These are phyloP conservation scores for Fraxinus xanthoxyloides DNA, from an alignment of 305 asterid genomes.

Conservation along the genomic window DNA sequence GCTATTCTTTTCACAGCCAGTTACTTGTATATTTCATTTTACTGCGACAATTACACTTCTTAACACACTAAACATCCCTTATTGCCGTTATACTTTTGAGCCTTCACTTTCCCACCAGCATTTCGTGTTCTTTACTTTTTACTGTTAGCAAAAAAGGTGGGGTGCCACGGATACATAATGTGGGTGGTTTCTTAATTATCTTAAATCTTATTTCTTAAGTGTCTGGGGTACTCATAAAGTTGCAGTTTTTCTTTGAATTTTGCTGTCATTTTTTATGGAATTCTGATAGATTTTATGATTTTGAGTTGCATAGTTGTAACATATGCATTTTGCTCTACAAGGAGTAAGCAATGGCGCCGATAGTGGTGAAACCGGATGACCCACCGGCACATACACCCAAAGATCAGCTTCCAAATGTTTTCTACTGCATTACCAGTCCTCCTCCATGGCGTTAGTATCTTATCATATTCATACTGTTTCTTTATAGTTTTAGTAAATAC, in stretches of 20 bases:
- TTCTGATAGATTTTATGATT: constrained; percentile 30
- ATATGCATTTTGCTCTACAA: constrained; percentile 22
- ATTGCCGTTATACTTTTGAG: constrained; percentile 13
- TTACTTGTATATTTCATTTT: constrained; percentile 21
- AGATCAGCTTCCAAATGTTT: constrained; percentile 71
- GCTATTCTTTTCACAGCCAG: constrained; percentile 17
- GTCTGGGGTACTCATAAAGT: constrained; percentile 29
- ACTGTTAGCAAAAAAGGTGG: constrained; percentile 17
- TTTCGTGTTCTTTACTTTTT: constrained; percentile 19
- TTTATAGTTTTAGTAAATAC: constrained; percentile 1
- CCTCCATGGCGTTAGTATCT: constrained; percentile 70
- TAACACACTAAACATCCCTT: constrained; percentile 24
- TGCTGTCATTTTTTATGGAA: constrained; percentile 25
- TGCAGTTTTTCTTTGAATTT: constrained; percentile 11
- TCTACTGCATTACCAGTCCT: constrained; percentile 71
- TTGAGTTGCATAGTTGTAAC: constrained; percentile 54
- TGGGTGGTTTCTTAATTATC: constrained; percentile 23
- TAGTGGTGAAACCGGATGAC: constrained; percentile 42
- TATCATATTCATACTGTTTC: not conserved
- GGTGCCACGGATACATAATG: constrained; percentile 15
- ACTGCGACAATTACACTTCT: constrained; percentile 31
- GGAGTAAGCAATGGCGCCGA: constrained; percentile 43
- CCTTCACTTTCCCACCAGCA: constrained; percentile 14
- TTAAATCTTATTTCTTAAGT: constrained; percentile 34
- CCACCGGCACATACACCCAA: constrained; percentile 63